Conservation (phyloP, 371 early-diverging fungal genomes). For the Rhizopus microsporus region DNA sequence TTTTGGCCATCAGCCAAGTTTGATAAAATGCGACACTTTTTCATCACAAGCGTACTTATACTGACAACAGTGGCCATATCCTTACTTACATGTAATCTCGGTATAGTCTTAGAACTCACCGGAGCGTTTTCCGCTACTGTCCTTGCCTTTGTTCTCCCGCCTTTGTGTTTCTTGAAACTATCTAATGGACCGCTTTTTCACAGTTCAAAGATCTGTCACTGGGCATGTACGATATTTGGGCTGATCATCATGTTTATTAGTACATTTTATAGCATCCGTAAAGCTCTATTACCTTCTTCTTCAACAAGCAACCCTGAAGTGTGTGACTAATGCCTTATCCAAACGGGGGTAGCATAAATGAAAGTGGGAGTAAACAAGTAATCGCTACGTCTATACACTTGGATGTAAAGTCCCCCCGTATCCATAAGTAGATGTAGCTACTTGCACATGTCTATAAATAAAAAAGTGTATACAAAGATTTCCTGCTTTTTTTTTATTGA, state of each 20-base stretch:
- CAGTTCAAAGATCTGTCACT: slow-evolving; percentile 58
- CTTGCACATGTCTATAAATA: no score
- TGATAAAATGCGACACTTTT: slow-evolving; percentile 55
- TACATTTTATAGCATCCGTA: slow-evolving; percentile 54
- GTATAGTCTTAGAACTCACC: slow-evolving; percentile 76
- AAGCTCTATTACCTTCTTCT: slow-evolving; percentile 16
- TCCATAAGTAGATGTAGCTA: no score
- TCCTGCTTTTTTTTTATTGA: neutral
- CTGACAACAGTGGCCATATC: slow-evolving; percentile 59
- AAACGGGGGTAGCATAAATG: no score
- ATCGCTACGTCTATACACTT: no score
- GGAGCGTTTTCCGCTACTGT: slow-evolving; percentile 80
- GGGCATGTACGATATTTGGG: slow-evolving; percentile 68
- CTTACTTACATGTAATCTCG: slow-evolving; percentile 69
- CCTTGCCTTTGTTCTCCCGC: slow-evolving; percentile 79
- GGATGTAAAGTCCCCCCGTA: no score
- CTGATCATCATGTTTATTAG: slow-evolving; percentile 67
- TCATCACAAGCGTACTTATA: slow-evolving; percentile 65
- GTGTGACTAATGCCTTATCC: no score
- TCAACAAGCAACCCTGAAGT: no score
- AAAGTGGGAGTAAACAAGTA: no score
- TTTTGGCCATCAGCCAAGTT: slow-evolving; percentile 56
- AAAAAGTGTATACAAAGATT: no score
- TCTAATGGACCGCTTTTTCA: slow-evolving; percentile 55
- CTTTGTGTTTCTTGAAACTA: slow-evolving; percentile 67